phyloP scores from a whole-genome alignment of 2,329 filamentous ascomycete genomes.

The Colletotrichum tofieldiae region DNA sequence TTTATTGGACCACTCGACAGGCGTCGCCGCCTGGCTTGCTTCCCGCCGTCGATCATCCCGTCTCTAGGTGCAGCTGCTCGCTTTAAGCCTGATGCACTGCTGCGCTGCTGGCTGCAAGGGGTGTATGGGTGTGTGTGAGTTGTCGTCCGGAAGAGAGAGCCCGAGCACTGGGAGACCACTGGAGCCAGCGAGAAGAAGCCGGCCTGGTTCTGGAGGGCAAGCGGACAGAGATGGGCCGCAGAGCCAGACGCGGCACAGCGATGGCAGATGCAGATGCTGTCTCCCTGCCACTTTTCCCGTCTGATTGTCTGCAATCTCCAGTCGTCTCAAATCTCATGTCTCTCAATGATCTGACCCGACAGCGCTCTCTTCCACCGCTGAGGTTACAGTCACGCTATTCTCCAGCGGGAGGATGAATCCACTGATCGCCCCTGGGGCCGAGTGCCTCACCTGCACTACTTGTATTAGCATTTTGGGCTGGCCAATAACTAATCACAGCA shows the following conservation, averaged over 20 bases:
- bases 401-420: slow-evolving; percentile 42
- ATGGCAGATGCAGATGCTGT: not conserved
- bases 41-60: slow-evolving; percentile 42
- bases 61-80: slow-evolving; percentile 31
- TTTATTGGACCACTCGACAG: slow-evolving; percentile 37
- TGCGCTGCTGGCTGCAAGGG: slow-evolving; percentile 39
- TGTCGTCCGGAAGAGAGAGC: slow-evolving; percentile 8
- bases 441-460: slow-evolving; percentile 44
- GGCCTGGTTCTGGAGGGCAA: slow-evolving; percentile 15
- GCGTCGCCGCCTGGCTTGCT: slow-evolving; percentile 40
- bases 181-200: slow-evolving; percentile 23
- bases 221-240: slow-evolving; percentile 11
- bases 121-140: not conserved
- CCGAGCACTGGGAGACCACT: slow-evolving; percentile 16
- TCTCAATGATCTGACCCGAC: slow-evolving; percentile 31
- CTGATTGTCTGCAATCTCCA: slow-evolving; percentile 9
- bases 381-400: slow-evolving; percentile 43
- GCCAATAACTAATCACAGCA: slow-evolving; percentile 38
- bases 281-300: slow-evolving; percentile 1
- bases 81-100: slow-evolving; percentile 7
- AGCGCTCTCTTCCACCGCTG: slow-evolving; percentile 30
- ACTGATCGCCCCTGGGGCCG: slow-evolving; percentile 42
- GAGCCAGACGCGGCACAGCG: not conserved
- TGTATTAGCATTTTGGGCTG: slow-evolving; percentile 40
- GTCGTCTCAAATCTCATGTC: slow-evolving; percentile 5